Conservation (phyloP, 805 yeast genomes). For the Wickerhamomyces bisporus region DNA sequence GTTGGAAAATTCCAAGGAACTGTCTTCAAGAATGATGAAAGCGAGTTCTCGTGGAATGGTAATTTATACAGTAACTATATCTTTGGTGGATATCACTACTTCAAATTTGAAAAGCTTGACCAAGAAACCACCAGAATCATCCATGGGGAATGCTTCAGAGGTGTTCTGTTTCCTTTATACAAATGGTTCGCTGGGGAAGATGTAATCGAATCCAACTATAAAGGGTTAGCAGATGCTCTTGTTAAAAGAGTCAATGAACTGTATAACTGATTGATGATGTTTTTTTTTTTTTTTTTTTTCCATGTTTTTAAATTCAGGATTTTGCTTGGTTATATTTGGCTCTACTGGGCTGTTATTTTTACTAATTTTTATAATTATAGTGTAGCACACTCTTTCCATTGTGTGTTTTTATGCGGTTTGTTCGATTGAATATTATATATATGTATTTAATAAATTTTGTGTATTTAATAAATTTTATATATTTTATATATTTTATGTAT, state of each 20-base stretch:
- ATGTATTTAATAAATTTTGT: no score
- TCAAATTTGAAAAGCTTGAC: conserved; percentile 4
- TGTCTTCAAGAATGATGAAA: background rate
- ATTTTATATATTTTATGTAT: no score
- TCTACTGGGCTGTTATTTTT: no score
- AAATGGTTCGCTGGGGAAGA: background rate
- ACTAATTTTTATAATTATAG: no score
- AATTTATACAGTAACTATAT: background rate
- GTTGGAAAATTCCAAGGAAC: background rate
- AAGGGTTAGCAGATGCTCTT: background rate
- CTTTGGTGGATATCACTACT: conserved; percentile 4
- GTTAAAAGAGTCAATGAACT: background rate
- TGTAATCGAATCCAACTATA: background rate
- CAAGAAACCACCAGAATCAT: background rate
- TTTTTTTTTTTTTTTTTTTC: no score
- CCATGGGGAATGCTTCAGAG: conserved; percentile 5
- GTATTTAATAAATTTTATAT: no score
- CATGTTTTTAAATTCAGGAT: no score
- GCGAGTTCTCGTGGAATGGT: conserved; percentile 7
- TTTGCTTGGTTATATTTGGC: no score
- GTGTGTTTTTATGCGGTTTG: no score
- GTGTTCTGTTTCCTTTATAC: conserved; percentile 1
- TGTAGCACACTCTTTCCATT: no score
- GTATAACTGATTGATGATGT: no score
- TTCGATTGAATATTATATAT: no score